Base-by-base conservation (phyloP, 2,329 filamentous ascomycete species). In the Aspergillus sp. region DNA sequence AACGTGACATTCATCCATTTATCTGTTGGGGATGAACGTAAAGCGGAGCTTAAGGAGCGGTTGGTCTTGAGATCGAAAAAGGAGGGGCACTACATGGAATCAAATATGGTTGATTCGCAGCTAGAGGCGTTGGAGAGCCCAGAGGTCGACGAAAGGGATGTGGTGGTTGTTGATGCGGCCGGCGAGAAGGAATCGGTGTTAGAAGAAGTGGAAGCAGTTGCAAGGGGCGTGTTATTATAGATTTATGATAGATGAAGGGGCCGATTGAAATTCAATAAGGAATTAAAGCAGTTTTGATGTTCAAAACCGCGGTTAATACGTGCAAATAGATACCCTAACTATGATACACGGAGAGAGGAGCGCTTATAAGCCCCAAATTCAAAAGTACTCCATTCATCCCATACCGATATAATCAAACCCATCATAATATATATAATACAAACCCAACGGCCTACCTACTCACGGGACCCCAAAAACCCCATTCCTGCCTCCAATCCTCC, bases 21-120 rank as follows among this genome's bases (percentile, higher is more conserved):
- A 74, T 78, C 49, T 3, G 50, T 61, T 5, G 51, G 40, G 13
- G 39, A 37, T 20, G 54, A 37, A 2, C 51, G 58, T 11, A 40
- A 39, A 60, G 73, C 77, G 33, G 65, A 76, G 19, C 68, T 83
- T 20, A 70, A 81, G 56, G 71, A 76, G 30, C 75, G 81, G 2
- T 77, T 83, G 15, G 69, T 73, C 41, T 72, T 71, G 12, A 70
- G 81, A 4, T 51, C 58, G 4, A 46, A 44, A 6, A 34, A 33
- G 48, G 71, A 81, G 64, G 76, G 76, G 9, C 81, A 83, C 65
- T 83, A 82, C 62, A 83, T 83, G 81, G 81, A 81, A 67, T 77
- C 79, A 45, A 70, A 71, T 27, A 83, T 83, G 81, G 80, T 83
- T 15, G 71, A 76, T 51, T 81, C 79, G 61, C 81, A 83, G 63